phyloP scores from a whole-genome alignment of 1,284 basidiomycete genomes.

The Rhizoctonia solani region DNA sequence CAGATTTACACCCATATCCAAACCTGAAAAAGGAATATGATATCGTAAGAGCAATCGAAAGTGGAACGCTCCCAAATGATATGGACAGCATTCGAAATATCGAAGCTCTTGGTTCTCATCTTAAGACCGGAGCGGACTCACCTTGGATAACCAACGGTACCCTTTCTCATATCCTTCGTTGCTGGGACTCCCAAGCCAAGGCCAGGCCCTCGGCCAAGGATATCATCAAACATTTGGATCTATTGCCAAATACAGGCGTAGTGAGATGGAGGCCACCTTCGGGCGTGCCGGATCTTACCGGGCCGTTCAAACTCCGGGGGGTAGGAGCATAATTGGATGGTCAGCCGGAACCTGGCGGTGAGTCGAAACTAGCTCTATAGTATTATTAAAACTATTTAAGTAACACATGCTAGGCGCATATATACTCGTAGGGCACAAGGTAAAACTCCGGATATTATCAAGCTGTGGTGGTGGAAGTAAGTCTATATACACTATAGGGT shows the following conservation, averaged over 20 bases:
- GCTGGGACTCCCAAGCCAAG: background rate
- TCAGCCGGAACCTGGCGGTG: constrained; percentile 26
- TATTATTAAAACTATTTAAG: background rate
- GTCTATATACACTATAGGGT: no score
- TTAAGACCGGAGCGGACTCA: background rate
- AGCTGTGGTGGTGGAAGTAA: constrained; percentile 26
- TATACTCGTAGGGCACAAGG: background rate
- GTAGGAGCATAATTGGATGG: constrained; percentile 11
- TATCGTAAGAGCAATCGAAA: background rate
- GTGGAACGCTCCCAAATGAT: constrained; percentile 1
- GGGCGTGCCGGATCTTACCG: constrained; percentile 6
- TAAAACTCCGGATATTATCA: constrained; percentile 1
- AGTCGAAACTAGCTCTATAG: background rate
- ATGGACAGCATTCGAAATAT: background rate
- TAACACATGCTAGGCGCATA: background rate
- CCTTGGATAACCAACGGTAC: constrained; percentile 18
- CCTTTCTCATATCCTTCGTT: constrained; percentile 1
- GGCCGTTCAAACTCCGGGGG: constrained; percentile 1
- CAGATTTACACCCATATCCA: constrained; percentile 11
- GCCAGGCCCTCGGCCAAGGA: background rate
- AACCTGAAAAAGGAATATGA: background rate
- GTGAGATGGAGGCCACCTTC: background rate
- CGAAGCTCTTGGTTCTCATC: background rate
- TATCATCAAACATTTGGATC: background rate
- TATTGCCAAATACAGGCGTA: background rate